Evolutionary conservation across 2,329 filamentous ascomycete species (phyloP), one percentile per base, ranked within the genome.

Genomic region (Curvularia verruculosa): DNA sequence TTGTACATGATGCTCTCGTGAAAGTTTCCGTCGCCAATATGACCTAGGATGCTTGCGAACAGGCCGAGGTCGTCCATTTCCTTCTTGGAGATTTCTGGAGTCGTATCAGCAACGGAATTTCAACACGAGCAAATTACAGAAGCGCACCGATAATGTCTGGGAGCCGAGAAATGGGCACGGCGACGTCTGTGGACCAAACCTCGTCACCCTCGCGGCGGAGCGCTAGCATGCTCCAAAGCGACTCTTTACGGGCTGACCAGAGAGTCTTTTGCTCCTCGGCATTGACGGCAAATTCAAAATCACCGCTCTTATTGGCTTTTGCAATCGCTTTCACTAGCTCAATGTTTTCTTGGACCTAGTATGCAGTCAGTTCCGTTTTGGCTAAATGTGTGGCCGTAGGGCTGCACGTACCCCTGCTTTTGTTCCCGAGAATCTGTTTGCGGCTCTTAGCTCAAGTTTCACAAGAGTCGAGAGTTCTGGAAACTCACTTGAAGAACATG

Each of bases 1-100:
- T 95, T 86, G 75, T 96, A 97, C 78, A 97, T 89, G 77, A 97
- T 95, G 72, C 89, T 91, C 73, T 93, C 89, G 75, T 97, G 93
- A 79, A 97, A 97, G 76, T 97, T 97, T 36, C 93, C 93, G 71
- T 96, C 93, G 12, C 93, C 93, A 54, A 97, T 89, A 71, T 97
- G 93, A 3, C 93, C 93, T 3, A 97, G 81, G 26, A 96, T 90
- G 68, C 89, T 92, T 1, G 92, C 91, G 73, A 96, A 96, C 1
- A 96, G 79, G 0, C 91, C 92, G 10, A 96, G 82, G 12, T 91
- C 87, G 69, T 94, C 90, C 83, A 96, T 88, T 70, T 96, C 91
- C 72, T 91, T 90, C 80, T 96, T 96, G 61, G 90, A 93, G 41
- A 92, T 82, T 73, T 96, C 92, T 80, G 84, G 7, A 21, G 1